Conservation (phyloP, 805 yeast genomes). For the Starmerella scarabaei region DNA sequence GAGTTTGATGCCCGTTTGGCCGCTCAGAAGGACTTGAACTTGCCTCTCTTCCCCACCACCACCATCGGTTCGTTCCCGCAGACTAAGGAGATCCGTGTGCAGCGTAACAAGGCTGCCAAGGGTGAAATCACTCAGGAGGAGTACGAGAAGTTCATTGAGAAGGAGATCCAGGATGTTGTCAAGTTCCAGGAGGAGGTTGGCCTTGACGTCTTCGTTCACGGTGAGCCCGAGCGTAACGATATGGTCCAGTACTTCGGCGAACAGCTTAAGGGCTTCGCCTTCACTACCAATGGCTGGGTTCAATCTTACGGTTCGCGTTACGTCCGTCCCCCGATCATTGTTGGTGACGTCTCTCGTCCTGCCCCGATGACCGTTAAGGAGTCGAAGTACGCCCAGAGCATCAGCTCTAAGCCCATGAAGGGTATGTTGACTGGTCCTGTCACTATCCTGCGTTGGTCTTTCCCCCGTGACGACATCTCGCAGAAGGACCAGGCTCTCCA, state of each 20-base stretch:
- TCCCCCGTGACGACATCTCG: slow-evolving; percentile 98
- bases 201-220: slow-evolving; percentile 95
- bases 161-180: slow-evolving; percentile 90
- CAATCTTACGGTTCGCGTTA: slow-evolving; percentile 99
- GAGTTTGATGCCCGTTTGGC: slow-evolving; percentile 78
- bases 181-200: slow-evolving; percentile 99
- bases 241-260: slow-evolving; percentile 99
- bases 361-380: slow-evolving; percentile 97
- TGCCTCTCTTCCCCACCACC: slow-evolving; percentile 99
- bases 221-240: slow-evolving; percentile 99
- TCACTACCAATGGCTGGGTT: slow-evolving; percentile 99
- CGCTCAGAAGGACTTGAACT: slow-evolving; percentile 79
- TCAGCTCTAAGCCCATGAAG: slow-evolving; percentile 92
- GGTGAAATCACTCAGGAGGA: slow-evolving; percentile 91
- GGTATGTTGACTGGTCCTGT: slow-evolving; percentile 99
- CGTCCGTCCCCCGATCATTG: slow-evolving; percentile 98
- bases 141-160: slow-evolving; percentile 90
- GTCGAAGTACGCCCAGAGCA: slow-evolving; percentile 96
- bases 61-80: slow-evolving; percentile 99
- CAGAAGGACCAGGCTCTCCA: slow-evolving; percentile 90
- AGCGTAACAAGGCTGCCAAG: slow-evolving; percentile 96
- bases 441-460: slow-evolving; percentile 99
- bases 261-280: slow-evolving; percentile 94
- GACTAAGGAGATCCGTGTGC: slow-evolving; percentile 96
- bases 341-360: slow-evolving; percentile 98